Evolutionary conservation across 2,329 filamentous ascomycete genomes (phyloP).

Genomic region (Claviceps sp.): DNA sequence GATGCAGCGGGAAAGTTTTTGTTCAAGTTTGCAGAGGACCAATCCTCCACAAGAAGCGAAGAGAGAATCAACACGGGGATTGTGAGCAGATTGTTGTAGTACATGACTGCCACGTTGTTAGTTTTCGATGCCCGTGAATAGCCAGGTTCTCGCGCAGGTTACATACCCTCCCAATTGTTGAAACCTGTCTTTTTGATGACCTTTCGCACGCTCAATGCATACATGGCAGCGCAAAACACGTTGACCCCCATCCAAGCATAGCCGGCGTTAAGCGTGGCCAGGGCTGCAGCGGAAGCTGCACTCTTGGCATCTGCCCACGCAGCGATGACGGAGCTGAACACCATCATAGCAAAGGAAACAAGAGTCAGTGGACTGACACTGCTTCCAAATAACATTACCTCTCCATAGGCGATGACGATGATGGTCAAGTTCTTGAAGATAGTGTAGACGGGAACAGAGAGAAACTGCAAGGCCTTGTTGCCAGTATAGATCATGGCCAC

Average conservation of each 20-base stretch:
- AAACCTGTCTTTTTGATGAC: constrained; percentile 99
- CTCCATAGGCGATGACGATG: constrained; percentile 95
- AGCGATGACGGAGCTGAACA: constrained; percentile 83
- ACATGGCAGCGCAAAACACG: constrained; percentile 85
- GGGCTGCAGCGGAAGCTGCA: constrained; percentile 47
- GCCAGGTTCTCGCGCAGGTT: background rate
- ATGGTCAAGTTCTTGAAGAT: constrained; percentile 99
- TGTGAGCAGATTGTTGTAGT: constrained; percentile 97
- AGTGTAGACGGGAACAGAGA: constrained; percentile 96
- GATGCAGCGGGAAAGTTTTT: constrained; percentile 75
- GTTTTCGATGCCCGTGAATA: too few species aligned
- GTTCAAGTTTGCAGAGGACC: constrained; percentile 71
- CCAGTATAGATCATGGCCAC: constrained; percentile 99
- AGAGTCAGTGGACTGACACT: constrained; percentile 81
- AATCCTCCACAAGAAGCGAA: constrained; percentile 79
- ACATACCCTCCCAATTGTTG: constrained; percentile 94
- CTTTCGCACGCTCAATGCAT: constrained; percentile 88
- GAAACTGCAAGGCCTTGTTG: constrained; percentile 88
- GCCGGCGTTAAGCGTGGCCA: constrained; percentile 84
- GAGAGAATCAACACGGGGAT: constrained; percentile 79
- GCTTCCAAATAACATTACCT: constrained; percentile 95
- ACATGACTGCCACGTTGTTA: constrained; percentile 59
- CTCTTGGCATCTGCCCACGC: constrained; percentile 88
- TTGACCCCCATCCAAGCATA: constrained; percentile 98
- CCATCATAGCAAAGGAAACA: constrained; percentile 93